Conservation (phyloP, 169 alveolate species). For the Plasmodium falciparum region DNA sequence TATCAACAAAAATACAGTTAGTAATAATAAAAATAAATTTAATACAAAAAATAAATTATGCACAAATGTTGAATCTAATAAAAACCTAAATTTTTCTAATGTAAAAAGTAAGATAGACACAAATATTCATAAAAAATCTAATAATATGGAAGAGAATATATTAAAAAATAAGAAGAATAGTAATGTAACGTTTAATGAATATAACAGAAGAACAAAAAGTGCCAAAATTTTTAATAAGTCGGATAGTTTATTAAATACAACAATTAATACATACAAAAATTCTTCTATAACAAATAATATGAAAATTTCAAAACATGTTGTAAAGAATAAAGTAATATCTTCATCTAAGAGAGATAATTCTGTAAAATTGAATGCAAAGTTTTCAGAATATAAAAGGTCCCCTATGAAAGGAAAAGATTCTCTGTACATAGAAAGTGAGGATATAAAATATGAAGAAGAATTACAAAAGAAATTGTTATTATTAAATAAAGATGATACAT, state of each 20-base stretch:
- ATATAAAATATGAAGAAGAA: conserved; percentile 20
- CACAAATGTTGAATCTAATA: conserved; percentile 6
- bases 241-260: not conserved
- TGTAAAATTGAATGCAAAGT: not conserved
- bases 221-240: conserved; percentile 4
- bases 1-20: not conserved
- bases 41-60: conserved; percentile 1
- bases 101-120: conserved; percentile 72
- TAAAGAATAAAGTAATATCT: not conserved
- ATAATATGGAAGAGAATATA: not conserved
- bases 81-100: conserved; percentile 12
- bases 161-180: not conserved
- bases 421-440: not conserved
- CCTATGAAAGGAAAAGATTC: conserved; percentile 13
- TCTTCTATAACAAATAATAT: not conserved
- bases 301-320: not conserved
- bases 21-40: not conserved
- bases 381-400: not conserved
- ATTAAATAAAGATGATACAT: conserved; percentile 21
- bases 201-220: conserved; percentile 3
- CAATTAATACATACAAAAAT: not conserved
- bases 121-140: conserved; percentile 19
- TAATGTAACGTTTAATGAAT: not conserved
- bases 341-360: conserved; percentile 4
- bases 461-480: conserved; percentile 43